Conservation (phyloP, 768 basidiomycete genomes). For the Astraeus odoratus region DNA sequence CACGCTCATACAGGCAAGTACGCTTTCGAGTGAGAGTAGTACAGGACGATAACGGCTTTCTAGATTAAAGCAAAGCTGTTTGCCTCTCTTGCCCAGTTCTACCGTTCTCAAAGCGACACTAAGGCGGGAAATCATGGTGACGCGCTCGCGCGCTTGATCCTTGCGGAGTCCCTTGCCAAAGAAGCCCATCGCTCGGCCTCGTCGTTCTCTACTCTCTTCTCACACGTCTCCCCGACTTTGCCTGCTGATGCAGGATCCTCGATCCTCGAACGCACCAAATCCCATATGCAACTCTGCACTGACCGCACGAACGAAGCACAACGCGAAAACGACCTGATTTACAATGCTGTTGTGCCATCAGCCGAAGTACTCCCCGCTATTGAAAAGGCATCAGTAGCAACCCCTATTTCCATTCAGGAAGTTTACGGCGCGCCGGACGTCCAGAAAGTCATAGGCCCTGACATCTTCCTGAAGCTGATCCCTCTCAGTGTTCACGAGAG, state of each 20-base stretch:
- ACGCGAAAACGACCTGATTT: constrained; percentile 95
- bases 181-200: constrained; percentile 69
- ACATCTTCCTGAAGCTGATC: constrained; percentile 81
- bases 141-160: constrained; percentile 67
- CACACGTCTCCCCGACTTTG: constrained; percentile 71
- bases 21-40: neutral
- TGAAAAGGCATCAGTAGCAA: constrained; percentile 78
- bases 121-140: constrained; percentile 80
- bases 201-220: constrained; percentile 65
- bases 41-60: constrained; percentile 4
- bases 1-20: constrained; percentile 66
- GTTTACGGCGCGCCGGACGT: constrained; percentile 88
- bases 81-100: constrained; percentile 77
- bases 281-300: constrained; percentile 67
- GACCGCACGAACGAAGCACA: constrained; percentile 71
- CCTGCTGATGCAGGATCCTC: constrained; percentile 81
- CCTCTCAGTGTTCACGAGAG: constrained; percentile 94
- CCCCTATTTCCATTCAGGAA: constrained; percentile 88
- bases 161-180: constrained; percentile 75
- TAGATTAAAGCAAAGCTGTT: constrained; percentile 93
- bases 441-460: constrained; percentile 89
- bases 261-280: constrained; percentile 77
- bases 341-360: constrained; percentile 82
- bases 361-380: constrained; percentile 72
- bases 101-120: constrained; percentile 74